These are phyloP conservation scores for Gastrolobium villosum DNA, from an alignment of 306 rosid species.

Conservation along the genomic window DNA sequence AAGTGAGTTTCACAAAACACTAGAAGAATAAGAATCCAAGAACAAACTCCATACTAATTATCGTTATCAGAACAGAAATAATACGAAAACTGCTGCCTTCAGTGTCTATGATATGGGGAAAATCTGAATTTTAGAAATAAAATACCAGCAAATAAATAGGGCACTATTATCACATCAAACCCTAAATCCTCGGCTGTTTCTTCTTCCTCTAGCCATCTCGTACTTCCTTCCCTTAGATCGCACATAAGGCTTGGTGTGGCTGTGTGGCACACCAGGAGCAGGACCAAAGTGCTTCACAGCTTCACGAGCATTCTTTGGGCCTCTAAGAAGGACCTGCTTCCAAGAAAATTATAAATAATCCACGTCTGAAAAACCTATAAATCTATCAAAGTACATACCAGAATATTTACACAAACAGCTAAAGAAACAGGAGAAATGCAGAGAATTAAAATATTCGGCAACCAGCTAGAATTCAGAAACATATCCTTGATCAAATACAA, in stretches of 20 bases:
- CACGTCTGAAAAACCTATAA: neutral
- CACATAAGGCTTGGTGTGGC: conserved; percentile 82
- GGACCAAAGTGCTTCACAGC: conserved; percentile 93
- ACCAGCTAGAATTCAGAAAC: neutral
- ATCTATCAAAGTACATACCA: neutral
- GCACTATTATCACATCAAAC: conserved; percentile 53
- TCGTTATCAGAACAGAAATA: conserved; percentile 34
- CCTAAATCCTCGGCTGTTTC: conserved; percentile 82
- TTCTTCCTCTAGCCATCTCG: conserved; percentile 84
- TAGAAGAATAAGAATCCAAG: neutral
- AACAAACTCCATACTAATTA: conserved; percentile 32
- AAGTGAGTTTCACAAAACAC: neutral
- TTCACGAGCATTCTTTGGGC: conserved; percentile 85
- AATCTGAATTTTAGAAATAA: conserved; percentile 44
- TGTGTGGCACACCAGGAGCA: conserved; percentile 94
- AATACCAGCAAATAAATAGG: conserved; percentile 42
- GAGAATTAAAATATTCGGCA: neutral
- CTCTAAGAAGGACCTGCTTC: conserved; percentile 80
- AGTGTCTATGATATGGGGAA: conserved; percentile 40
- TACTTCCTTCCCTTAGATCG: conserved; percentile 85
- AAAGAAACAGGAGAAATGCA: neutral
- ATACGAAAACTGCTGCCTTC: conserved; percentile 29
- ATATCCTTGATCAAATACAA: neutral
- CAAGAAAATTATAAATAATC: neutral
- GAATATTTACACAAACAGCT: neutral